Percentiles rank a stretch among this genome's conserved stretches.
These are phyloP conservation scores for Apiotrichum akiyoshidainum DNA, from an alignment of 1,284 basidiomycete genomes.

Conservation along the genomic window DNA sequence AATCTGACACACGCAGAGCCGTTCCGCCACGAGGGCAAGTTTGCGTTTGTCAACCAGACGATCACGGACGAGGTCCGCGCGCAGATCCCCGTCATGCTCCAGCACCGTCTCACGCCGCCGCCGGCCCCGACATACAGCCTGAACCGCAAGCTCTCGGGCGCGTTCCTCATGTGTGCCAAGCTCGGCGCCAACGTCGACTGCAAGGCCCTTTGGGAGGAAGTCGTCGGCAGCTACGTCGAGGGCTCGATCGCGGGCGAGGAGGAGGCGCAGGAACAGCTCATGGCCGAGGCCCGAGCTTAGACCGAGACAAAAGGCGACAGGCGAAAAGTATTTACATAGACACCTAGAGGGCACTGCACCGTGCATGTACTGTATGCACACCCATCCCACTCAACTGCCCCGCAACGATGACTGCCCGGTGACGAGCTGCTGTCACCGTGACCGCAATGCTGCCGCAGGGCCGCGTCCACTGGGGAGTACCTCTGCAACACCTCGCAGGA, in stretches of 20 bases:
- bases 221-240: slow-evolving; percentile 33
- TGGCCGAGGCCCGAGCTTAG: slow-evolving; percentile 5
- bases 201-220: slow-evolving; percentile 66
- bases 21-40: slow-evolving; percentile 39
- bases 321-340: too few species aligned
- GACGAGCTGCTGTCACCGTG: too few species aligned
- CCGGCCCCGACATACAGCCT: slow-evolving; percentile 92
- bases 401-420: too few species aligned
- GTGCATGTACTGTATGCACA: too few species aligned
- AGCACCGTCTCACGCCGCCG: slow-evolving; percentile 83
- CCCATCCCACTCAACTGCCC: too few species aligned
- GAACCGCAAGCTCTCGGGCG: slow-evolving; percentile 90
- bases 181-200: slow-evolving; percentile 75
- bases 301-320: background rate
- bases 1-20: slow-evolving; percentile 25
- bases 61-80: slow-evolving; percentile 52
- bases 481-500: too few species aligned
- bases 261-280: slow-evolving; percentile 20
- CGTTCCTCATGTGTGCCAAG: slow-evolving; percentile 84
- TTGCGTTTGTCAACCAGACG: slow-evolving; percentile 47
- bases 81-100: slow-evolving; percentile 87
- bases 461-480: too few species aligned
- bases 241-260: slow-evolving; percentile 43
- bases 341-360: background rate
- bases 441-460: too few species aligned